A percentile compares a stretch with the other conserved stretches of the same genome.
phyloP scores from a whole-genome alignment of 345 rosid species.

The Syzygium jambos region DNA sequence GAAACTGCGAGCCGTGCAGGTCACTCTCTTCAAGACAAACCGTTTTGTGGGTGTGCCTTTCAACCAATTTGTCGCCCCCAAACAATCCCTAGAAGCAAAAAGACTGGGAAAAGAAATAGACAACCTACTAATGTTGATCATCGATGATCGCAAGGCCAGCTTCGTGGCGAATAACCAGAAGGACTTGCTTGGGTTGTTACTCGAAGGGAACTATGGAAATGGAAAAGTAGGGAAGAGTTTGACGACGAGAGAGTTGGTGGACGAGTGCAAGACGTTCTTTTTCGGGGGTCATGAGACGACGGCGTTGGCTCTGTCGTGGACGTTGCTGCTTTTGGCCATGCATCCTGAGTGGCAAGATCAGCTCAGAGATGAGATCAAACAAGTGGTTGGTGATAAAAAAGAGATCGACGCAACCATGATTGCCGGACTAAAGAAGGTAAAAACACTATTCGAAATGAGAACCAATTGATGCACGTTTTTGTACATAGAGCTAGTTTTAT shows the following conservation, averaged over 20 bases:
- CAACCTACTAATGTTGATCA: slow-evolving; percentile 44
- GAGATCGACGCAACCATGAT: slow-evolving; percentile 47
- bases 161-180: not conserved
- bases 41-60: slow-evolving; percentile 89
- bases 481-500: not conserved
- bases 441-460: not conserved
- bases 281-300: slow-evolving; percentile 95
- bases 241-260: slow-evolving; percentile 55
- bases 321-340: slow-evolving; percentile 63
- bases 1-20: slow-evolving; percentile 67
- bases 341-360: slow-evolving; percentile 73
- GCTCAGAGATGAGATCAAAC: slow-evolving; percentile 71
- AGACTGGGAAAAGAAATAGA: slow-evolving; percentile 75
- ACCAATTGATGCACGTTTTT: not conserved
- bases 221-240: slow-evolving; percentile 31
- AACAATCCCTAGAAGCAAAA: slow-evolving; percentile 39
- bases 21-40: slow-evolving; percentile 58
- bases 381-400: slow-evolving; percentile 44
- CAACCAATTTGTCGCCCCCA: slow-evolving; percentile 39
- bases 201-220: slow-evolving; percentile 22
- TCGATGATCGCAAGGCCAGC: slow-evolving; percentile 30
- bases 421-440: slow-evolving; percentile 85
- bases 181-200: slow-evolving; percentile 59
- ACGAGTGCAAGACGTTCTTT: slow-evolving; percentile 93
- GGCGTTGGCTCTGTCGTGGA: slow-evolving; percentile 81